A percentile compares a stretch with the other conserved stretches of the same genome.
Conservation (phyloP, 768 basidiomycete genomes). For the Lentinus tigrinus region DNA sequence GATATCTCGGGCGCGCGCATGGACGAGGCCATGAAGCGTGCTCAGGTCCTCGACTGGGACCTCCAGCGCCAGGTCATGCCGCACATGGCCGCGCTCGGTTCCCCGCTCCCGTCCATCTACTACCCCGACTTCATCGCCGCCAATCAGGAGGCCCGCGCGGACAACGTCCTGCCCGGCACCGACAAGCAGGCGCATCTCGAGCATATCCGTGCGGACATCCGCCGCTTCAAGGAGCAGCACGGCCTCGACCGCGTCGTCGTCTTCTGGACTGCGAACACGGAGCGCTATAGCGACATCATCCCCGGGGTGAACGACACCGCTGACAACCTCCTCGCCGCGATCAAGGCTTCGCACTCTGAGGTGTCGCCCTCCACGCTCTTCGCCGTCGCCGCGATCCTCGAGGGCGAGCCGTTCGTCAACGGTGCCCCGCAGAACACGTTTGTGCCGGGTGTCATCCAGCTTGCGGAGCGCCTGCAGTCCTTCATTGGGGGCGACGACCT, state of each 20-base stretch:
- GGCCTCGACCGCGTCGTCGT: slow-evolving; percentile 85
- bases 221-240: slow-evolving; percentile 84
- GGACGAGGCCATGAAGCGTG: slow-evolving; percentile 92
- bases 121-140: slow-evolving; percentile 98
- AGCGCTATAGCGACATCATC: slow-evolving; percentile 94
- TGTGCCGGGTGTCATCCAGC: slow-evolving; percentile 90
- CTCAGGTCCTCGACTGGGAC: slow-evolving; percentile 93
- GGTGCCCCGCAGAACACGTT: slow-evolving; percentile 99
- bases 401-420: slow-evolving; percentile 93
- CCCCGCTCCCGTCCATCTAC: slow-evolving; percentile 92
- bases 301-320: slow-evolving; percentile 95
- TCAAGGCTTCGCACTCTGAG: slow-evolving; percentile 84
- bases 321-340: slow-evolving; percentile 77
- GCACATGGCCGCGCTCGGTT: slow-evolving; percentile 74
- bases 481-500: slow-evolving; percentile 99
- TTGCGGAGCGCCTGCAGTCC: slow-evolving; percentile 83
- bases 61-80: slow-evolving; percentile 94
- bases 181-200: slow-evolving; percentile 93
- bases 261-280: slow-evolving; percentile 99
- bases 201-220: slow-evolving; percentile 89
- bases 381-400: slow-evolving; percentile 93
- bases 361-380: slow-evolving; percentile 97
- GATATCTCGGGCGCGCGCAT: slow-evolving; percentile 86
- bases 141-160: slow-evolving; percentile 94
- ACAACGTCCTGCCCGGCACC: slow-evolving; percentile 83